Evolutionary conservation across 805 yeast genomes (phyloP), one percentile per base, ranked within the genome.

Genomic region (Starmerella etchellsii): DNA sequence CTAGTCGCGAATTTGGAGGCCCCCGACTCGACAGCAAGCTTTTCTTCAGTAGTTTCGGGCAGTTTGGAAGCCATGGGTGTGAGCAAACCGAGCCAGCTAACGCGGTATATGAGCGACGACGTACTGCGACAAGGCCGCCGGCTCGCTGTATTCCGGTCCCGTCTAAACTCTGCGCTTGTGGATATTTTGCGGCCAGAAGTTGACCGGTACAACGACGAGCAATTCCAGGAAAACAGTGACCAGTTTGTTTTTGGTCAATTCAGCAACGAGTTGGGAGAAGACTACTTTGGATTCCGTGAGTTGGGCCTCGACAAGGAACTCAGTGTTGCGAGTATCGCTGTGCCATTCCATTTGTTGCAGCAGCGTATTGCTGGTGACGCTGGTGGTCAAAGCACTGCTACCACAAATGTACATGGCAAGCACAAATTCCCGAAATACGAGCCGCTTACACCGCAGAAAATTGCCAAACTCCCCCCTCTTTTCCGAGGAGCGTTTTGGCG

Each of bases 261-360:
- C 58, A 80, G 95, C 1, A 79, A 74, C 52, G 95, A 87, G 46
- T 64, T 91, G 29, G 98, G 97, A 6, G 98, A 88, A 53, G 99
- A 91, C 62, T 91, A 87, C 69, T 93, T 93, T 64, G 99, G 99
- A 0, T 93, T 91, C 67, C 81, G 73, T 56, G 97, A 88, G 50
- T 66, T 91, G 36, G 98, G 98, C 0, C 64, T 91, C 39, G 97
- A 88, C 54, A 82, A 79, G 53, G 99, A 91, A 59, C 80, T 84
- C 58, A 87, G 88, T 10, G 65, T 88, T 56, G 62, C 85, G 37
- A 79, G 87, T 23, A 71, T 87, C 2, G 74, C 94, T 0, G 84
- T 91, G 22, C 98, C 99, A 2, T 66, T 93, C 33, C 94, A 88
- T 59, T 65, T 91, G 42, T 65, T 91, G 28, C 95, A 84, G 37